Evolutionary conservation across 345 rosid species (phyloP).

Genomic region (Carallia brachiata): DNA sequence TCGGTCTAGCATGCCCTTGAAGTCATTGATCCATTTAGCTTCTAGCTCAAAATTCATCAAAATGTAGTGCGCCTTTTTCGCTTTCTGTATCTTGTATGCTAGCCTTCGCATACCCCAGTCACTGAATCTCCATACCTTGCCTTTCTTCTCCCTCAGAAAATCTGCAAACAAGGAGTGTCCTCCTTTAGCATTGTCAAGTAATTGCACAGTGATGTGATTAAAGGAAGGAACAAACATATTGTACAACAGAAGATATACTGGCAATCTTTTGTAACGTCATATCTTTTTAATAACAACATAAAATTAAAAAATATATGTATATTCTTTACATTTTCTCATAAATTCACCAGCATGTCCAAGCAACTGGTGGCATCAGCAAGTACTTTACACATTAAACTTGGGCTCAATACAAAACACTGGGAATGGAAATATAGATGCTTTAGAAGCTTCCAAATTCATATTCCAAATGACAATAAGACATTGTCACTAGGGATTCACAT

Average conservation of each 20-base stretch:
- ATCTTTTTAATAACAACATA: background rate
- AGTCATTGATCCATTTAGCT: conserved; percentile 74
- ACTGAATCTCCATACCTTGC: conserved; percentile 76
- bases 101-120: conserved; percentile 94
- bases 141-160: conserved; percentile 79
- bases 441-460: conserved; percentile 4
- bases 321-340: background rate
- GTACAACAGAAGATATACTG: background rate
- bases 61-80: conserved; percentile 74
- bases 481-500: background rate
- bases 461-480: background rate
- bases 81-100: conserved; percentile 85
- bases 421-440: background rate
- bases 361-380: background rate
- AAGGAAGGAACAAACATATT: background rate
- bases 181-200: background rate
- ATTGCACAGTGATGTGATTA: background rate
- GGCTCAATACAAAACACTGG: background rate
- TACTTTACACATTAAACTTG: background rate
- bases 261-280: background rate
- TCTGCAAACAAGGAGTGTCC: conserved; percentile 35
- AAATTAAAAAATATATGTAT: background rate
- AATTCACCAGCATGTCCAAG: background rate
- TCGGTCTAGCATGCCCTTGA: conserved; percentile 69
- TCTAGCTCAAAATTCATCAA: conserved; percentile 94